Evolutionary conservation across 257 asterid genomes (phyloP).

Genomic region (Lycium barbarum): DNA sequence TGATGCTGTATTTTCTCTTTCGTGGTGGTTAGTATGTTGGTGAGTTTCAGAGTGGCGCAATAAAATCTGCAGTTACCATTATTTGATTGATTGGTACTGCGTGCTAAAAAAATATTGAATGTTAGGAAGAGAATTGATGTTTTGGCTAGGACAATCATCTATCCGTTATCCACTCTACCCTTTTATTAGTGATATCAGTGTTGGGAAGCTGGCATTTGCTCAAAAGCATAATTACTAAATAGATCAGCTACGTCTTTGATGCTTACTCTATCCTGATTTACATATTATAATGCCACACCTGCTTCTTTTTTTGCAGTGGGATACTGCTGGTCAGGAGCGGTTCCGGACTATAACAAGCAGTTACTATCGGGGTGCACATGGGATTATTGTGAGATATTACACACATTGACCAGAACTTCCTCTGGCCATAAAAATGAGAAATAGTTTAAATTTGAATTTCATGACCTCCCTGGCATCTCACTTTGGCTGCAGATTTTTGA

Average conservation of each 20-base stretch:
- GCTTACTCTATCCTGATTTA: background rate
- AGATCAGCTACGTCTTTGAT: conserved; percentile 6
- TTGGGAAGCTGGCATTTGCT: conserved; percentile 16
- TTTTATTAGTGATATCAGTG: conserved; percentile 17
- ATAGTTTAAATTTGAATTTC: background rate
- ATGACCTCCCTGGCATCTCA: background rate
- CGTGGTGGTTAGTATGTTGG: conserved; percentile 2
- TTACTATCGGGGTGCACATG: conserved; percentile 98
- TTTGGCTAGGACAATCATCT: background rate
- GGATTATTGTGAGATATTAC: conserved; percentile 77
- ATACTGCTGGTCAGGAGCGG: conserved; percentile 99
- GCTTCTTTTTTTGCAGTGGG: conserved; percentile 67
- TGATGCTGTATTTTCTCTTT: conserved; percentile 1
- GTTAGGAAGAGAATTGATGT: background rate
- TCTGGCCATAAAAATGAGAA: conserved; percentile 1
- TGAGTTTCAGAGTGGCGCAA: background rate
- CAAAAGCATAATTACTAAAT: conserved; percentile 3
- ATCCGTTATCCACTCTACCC: background rate
- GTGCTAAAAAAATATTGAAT: conserved; percentile 8
- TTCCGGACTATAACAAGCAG: conserved; percentile 99
- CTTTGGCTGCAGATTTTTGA: background rate
- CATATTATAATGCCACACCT: background rate
- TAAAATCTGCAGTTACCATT: background rate
- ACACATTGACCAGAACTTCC: conserved; percentile 29
- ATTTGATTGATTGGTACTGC: background rate